These are phyloP conservation scores for Pseudogymnoascus verrucosus DNA, from an alignment of 2,329 filamentous ascomycete genomes.

Conservation along the genomic window DNA sequence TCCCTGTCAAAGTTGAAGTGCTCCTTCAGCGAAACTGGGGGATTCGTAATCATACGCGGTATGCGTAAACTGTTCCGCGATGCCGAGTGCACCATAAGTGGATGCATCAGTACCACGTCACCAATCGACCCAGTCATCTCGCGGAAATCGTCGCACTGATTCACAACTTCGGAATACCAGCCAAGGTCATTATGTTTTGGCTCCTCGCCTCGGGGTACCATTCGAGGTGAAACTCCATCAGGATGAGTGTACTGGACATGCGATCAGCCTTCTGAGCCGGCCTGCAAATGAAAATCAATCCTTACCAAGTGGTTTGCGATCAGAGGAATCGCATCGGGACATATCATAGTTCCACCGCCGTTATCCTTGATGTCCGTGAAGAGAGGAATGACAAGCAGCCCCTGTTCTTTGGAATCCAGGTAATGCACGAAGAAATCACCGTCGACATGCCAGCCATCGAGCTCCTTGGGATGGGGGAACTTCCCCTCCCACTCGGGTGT, in stretches of 20 bases:
- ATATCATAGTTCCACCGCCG: slow-evolving; percentile 59
- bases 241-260: slow-evolving; percentile 43
- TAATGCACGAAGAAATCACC: slow-evolving; percentile 68
- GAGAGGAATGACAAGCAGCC: slow-evolving; percentile 57
- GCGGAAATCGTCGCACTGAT: slow-evolving; percentile 37
- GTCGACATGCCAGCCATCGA: slow-evolving; percentile 59
- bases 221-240: slow-evolving; percentile 57
- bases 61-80: slow-evolving; percentile 40
- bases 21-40: slow-evolving; percentile 41
- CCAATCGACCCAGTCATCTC: slow-evolving; percentile 45
- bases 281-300: neutral
- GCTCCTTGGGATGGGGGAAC: slow-evolving; percentile 41
- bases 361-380: slow-evolving; percentile 54
- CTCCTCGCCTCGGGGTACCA: slow-evolving; percentile 46
- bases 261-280: neutral
- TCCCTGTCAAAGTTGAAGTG: slow-evolving; percentile 44
- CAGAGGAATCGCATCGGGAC: slow-evolving; percentile 47
- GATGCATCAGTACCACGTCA: slow-evolving; percentile 47
- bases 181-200: slow-evolving; percentile 31
- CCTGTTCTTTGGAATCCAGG: slow-evolving; percentile 63
- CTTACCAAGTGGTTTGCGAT: slow-evolving; percentile 47
- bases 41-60: slow-evolving; percentile 47
- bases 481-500: slow-evolving; percentile 43
- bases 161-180: slow-evolving; percentile 20
- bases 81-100: slow-evolving; percentile 47